Evolutionary conservation across 1,284 basidiomycete species (phyloP).

Genomic region (Leucoagaricus sp.): DNA sequence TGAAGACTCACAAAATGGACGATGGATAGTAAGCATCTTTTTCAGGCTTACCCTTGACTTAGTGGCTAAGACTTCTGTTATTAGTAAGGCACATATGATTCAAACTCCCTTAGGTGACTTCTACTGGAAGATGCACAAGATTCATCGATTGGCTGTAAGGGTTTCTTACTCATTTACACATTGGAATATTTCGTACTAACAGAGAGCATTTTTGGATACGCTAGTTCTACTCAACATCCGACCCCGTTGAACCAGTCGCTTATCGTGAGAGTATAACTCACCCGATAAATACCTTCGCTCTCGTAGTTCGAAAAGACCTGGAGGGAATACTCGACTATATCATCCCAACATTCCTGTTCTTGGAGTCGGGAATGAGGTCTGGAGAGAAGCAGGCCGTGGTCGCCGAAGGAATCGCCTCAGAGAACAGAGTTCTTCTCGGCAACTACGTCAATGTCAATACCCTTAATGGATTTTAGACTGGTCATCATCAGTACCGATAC

Average conservation of each 20-base stretch:
- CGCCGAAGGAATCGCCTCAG: background rate
- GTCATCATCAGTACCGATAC: too few species aligned
- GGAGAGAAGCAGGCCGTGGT: conserved; percentile 13
- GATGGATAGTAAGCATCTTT: conserved; percentile 14
- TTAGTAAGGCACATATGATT: conserved; percentile 8
- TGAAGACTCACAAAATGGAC: conserved; percentile 15
- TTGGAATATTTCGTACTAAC: background rate
- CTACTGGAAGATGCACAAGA: conserved; percentile 10
- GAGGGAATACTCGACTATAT: conserved; percentile 17
- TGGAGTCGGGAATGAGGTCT: conserved; percentile 18
- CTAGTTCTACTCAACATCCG: conserved; percentile 17
- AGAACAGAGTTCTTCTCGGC: background rate
- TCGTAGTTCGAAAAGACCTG: conserved; percentile 12
- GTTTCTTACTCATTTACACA: background rate
- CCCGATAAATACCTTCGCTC: conserved; percentile 8
- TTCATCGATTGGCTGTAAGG: conserved; percentile 17
- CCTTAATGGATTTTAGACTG: too few species aligned
- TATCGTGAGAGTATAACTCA: conserved; percentile 12
- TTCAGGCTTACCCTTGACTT: too few species aligned
- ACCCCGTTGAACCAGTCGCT: conserved; percentile 16
- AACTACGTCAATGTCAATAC: background rate
- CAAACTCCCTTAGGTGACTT: conserved; percentile 6
- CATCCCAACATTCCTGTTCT: conserved; percentile 16
- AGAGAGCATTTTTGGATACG: background rate
- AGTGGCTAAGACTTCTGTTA: background rate